phyloP scores from a whole-genome alignment of 73 alveolate genomes.

The Halteria grandinella region DNA sequence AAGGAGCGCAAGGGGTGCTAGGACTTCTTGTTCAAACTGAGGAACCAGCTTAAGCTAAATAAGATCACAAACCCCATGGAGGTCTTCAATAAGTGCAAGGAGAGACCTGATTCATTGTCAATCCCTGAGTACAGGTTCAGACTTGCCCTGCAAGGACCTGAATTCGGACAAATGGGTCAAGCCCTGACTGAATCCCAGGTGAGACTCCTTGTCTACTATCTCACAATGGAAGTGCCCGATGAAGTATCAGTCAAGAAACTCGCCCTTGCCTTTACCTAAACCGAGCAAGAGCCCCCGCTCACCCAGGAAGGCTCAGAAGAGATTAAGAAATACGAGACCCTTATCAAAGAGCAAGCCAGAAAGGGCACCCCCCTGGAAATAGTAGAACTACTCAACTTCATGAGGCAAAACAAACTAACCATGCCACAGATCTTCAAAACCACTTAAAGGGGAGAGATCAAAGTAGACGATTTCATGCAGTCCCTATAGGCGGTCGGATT shows the following conservation, averaged over 20 bases:
- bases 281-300: constrained; percentile 19
- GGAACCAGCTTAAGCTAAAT: not conserved
- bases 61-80: not conserved
- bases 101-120: too few relatives aligned
- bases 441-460: not conserved
- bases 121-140: too few relatives aligned
- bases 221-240: constrained; percentile 24
- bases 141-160: constrained; percentile 18
- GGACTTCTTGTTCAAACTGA: not conserved
- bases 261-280: constrained; percentile 14
- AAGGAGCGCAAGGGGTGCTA: constrained; percentile 9
- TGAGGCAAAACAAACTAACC: not conserved
- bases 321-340: constrained; percentile 4
- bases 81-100: constrained; percentile 9
- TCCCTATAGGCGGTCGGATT: constrained; percentile 16
- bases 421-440: not conserved
- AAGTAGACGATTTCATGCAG: constrained; percentile 13
- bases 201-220: constrained; percentile 13
- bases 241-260: constrained; percentile 29
- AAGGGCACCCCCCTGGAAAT: constrained; percentile 33
- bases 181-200: not conserved
- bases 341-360: not conserved
- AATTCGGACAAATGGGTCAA: not conserved
- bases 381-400: constrained; percentile 5
- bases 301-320: constrained; percentile 44